Conservation (phyloP, 2,329 filamentous ascomycete genomes). For the Neodidymelliopsis sp. region DNA sequence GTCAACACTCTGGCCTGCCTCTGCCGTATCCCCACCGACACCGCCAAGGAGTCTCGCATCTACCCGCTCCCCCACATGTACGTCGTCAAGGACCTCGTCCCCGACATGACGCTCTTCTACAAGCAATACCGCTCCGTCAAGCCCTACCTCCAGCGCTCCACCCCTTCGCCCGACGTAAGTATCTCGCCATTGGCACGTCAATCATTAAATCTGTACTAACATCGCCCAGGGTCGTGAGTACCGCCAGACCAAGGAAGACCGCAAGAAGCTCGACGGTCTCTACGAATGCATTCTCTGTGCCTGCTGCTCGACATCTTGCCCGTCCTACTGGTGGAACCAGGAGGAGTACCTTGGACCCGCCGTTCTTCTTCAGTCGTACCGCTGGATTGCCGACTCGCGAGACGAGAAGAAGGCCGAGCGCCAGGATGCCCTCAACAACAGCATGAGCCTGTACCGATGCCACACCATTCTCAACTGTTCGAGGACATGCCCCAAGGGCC, state of each 20-base stretch:
- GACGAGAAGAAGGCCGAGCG: constrained; percentile 89
- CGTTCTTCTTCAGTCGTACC: constrained; percentile 95
- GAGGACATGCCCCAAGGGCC: constrained; percentile 94
- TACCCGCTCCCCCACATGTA: constrained; percentile 99
- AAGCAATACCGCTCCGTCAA: constrained; percentile 99
- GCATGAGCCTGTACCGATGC: constrained; percentile 98
- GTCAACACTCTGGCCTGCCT: constrained; percentile 97
- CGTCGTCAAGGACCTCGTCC: constrained; percentile 98
- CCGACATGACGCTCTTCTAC: constrained; percentile 98
- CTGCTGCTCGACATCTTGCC: constrained; percentile 98
- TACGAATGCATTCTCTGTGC: constrained; percentile 99
- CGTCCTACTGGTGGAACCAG: constrained; percentile 99
- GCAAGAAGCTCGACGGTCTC: constrained; percentile 94
- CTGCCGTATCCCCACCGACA: constrained; percentile 92
- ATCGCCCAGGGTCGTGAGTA: constrained; percentile 80
- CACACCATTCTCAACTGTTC: constrained; percentile 99
- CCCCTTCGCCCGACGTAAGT: constrained; percentile 81
- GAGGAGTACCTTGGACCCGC: constrained; percentile 98
- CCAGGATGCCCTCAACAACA: constrained; percentile 93
- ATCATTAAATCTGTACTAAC: constrained; percentile 23
- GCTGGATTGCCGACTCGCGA: constrained; percentile 94
- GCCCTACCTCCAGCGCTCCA: constrained; percentile 94
- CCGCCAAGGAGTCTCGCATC: constrained; percentile 83
- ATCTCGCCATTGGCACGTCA: background rate
- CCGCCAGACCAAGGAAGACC: constrained; percentile 89